Evolutionary conservation across 2,329 filamentous ascomycete species (phyloP).

Genomic region (Drechslerella dactyloides): DNA sequence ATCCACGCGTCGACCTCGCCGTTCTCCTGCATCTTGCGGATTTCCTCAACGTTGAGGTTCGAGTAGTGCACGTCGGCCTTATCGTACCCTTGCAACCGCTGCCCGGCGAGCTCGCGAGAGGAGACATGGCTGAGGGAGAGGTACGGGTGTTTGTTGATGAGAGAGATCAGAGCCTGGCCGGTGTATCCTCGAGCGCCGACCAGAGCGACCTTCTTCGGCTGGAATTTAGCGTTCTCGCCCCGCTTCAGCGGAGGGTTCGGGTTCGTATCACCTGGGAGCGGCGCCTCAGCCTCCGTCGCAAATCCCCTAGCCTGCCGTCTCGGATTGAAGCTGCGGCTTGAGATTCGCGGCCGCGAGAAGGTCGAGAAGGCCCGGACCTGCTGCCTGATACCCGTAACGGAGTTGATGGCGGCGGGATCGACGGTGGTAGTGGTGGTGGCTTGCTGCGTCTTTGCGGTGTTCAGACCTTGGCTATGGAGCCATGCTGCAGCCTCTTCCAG

Average conservation of each 20-base stretch:
- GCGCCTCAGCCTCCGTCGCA: constrained; percentile 59
- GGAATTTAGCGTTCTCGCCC: constrained; percentile 83
- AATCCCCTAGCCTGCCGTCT: constrained; percentile 60
- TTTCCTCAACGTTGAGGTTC: constrained; percentile 84
- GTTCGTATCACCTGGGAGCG: constrained; percentile 66
- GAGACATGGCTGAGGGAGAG: constrained; percentile 92
- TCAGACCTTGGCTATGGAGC: constrained; percentile 81
- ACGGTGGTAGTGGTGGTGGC: neutral
- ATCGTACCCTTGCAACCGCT: constrained; percentile 84
- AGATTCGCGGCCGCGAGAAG: constrained; percentile 57
- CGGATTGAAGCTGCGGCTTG: constrained; percentile 26
- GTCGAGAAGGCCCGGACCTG: constrained; percentile 55
- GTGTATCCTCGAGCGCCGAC: constrained; percentile 95
- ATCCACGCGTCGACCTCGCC: constrained; percentile 94
- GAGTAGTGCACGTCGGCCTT: constrained; percentile 89
- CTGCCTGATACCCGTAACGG: constrained; percentile 54
- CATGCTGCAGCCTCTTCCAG: constrained; percentile 80
- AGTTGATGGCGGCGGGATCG: constrained; percentile 46
- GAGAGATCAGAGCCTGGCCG: constrained; percentile 83
- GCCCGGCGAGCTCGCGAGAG: constrained; percentile 86
- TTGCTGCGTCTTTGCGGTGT: constrained; percentile 69
- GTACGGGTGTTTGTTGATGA: constrained; percentile 85
- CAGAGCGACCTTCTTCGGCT: constrained; percentile 79
- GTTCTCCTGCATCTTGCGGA: constrained; percentile 80
- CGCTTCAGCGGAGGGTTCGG: constrained; percentile 88